phyloP scores from a whole-genome alignment of 768 basidiomycete genomes.

The Lentinus tigrinus region DNA sequence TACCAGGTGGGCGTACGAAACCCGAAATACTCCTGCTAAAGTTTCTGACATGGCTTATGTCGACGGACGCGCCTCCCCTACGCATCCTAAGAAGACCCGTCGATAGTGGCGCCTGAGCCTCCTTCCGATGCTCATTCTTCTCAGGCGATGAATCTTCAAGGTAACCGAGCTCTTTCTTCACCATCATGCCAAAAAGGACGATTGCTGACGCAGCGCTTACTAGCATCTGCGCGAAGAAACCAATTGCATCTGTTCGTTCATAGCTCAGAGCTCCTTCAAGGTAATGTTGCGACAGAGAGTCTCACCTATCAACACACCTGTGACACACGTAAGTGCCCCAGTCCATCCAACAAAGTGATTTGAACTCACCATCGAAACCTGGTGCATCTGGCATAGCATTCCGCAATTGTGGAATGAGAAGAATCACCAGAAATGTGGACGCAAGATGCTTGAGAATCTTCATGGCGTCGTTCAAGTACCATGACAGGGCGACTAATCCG shows the following conservation, averaged over 20 bases:
- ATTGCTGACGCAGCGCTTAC: conserved; percentile 41
- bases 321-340: not conserved
- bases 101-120: conserved; percentile 19
- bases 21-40: conserved; percentile 1
- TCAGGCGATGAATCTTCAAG: not conserved
- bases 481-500: conserved; percentile 44
- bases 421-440: conserved; percentile 40
- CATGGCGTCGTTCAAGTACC: conserved; percentile 31
- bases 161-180: conserved; percentile 37
- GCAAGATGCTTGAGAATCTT: conserved; percentile 38
- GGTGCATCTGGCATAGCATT: conserved; percentile 59
- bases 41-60: conserved; percentile 22
- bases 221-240: conserved; percentile 61
- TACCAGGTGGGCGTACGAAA: not conserved
- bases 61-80: conserved; percentile 23
- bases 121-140: conserved; percentile 9
- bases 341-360: not conserved
- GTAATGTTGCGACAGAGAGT: not conserved
- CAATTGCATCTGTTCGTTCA: conserved; percentile 54
- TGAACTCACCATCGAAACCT: conserved; percentile 41
- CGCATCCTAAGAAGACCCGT: conserved; percentile 23
- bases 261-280: no score
- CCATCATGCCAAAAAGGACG: conserved; percentile 41
- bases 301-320: conserved; percentile 50
- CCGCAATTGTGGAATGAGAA: conserved; percentile 49